Conservation (phyloP, 306 rosid species). For the Vigna trinervia region DNA sequence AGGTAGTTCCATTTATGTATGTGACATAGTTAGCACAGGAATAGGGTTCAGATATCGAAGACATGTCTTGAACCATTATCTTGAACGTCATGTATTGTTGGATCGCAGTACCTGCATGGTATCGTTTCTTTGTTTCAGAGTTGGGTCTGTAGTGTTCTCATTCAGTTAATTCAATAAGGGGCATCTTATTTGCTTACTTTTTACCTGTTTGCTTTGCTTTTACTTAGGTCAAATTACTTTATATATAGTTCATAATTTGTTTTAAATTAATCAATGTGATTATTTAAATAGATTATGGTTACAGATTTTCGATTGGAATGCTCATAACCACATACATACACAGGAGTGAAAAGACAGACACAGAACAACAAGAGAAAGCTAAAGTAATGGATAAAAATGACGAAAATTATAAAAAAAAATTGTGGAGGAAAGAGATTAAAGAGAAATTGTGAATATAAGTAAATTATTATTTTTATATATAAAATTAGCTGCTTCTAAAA, state of each 20-base stretch:
- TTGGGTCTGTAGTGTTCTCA: neutral
- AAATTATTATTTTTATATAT: no score
- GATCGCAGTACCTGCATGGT: no score
- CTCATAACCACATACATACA: neutral
- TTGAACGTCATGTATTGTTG: neutral
- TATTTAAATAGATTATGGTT: neutral
- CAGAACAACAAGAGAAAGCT: neutral
- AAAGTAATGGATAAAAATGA: neutral
- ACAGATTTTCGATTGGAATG: neutral
- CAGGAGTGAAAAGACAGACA: neutral
- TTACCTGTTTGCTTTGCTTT: neutral
- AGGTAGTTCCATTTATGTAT: neutral
- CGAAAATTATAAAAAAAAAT: neutral
- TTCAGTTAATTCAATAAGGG: neutral
- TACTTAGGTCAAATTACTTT: neutral
- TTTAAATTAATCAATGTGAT: neutral
- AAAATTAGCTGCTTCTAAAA: no score
- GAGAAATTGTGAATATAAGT: no score
- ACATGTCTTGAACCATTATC: neutral
- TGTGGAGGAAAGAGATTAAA: no score
- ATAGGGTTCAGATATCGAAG: neutral
- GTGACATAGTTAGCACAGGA: neutral
- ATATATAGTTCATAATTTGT: neutral
- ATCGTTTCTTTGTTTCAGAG: neutral
- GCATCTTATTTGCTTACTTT: neutral